Conservation (phyloP, 352 stramenopile genomes). For the Pythium sp. region DNA sequence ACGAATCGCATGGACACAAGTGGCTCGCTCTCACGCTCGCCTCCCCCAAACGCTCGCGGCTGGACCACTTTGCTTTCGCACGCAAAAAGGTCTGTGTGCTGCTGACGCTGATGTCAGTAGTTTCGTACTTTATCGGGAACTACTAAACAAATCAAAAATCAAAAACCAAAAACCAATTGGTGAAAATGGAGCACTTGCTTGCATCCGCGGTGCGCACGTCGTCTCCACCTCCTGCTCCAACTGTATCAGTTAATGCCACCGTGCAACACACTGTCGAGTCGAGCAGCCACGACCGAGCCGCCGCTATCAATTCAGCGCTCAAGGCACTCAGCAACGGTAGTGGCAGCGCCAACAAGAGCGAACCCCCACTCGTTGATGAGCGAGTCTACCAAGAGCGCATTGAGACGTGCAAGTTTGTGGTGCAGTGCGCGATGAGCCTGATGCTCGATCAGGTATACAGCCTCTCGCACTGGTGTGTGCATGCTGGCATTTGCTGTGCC, state of each 20-base stretch:
- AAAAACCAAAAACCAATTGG: neutral
- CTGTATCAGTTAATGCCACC: neutral
- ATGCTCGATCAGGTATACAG: conserved; percentile 17
- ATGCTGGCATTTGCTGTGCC: no score
- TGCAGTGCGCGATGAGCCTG: conserved; percentile 13
- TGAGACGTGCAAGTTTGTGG: conserved; percentile 12
- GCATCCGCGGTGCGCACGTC: no score
- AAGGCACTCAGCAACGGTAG: neutral
- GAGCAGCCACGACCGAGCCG: neutral
- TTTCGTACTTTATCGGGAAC: neutral
- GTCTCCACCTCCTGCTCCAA: neutral
- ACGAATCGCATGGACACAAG: no score
- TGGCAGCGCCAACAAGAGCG: neutral
- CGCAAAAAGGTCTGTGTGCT: no score
- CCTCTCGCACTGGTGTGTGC: neutral
- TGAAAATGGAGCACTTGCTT: neutral
- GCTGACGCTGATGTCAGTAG: no score
- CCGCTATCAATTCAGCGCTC: neutral
- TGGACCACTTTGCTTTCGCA: no score
- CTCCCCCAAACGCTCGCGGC: no score
- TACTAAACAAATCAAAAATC: neutral
- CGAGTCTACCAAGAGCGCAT: conserved; percentile 6
- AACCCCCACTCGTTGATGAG: neutral
- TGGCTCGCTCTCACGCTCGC: no score
- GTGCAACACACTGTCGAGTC: neutral